phyloP scores from a whole-genome alignment of 2,329 filamentous ascomycete species.

The Colletotrichum melonis region DNA sequence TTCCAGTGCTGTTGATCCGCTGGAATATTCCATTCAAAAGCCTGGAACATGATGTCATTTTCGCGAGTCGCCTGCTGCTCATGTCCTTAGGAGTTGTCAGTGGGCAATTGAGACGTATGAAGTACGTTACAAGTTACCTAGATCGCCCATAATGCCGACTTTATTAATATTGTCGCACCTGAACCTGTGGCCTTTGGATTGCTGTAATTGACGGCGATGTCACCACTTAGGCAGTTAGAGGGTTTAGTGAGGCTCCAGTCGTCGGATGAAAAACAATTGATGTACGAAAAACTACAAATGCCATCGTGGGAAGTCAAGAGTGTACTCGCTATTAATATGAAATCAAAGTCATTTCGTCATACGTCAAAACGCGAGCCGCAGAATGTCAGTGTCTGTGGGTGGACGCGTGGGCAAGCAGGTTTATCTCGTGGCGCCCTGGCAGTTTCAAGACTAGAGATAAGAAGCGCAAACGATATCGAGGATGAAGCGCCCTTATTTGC shows the following conservation, averaged over 20 bases:
- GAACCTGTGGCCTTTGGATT: too few relatives aligned
- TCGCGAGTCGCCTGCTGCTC: conserved; percentile 43
- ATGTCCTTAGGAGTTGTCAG: neutral
- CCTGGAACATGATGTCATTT: conserved; percentile 72
- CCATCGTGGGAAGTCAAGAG: neutral
- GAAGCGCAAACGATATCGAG: neutral
- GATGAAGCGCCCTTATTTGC: neutral
- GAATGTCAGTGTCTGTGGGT: neutral
- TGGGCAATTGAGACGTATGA: neutral
- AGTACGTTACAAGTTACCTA: neutral
- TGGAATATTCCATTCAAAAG: conserved; percentile 79
- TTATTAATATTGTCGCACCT: too few relatives aligned
- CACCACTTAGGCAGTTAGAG: too few relatives aligned
- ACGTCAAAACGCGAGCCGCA: neutral
- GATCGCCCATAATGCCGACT: neutral
- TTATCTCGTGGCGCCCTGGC: neutral
- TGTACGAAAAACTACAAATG: neutral
- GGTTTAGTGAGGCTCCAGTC: neutral
- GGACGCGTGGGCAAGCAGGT: neutral
- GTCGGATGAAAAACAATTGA: neutral
- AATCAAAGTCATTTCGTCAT: neutral
- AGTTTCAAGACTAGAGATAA: neutral
- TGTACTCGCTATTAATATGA: neutral
- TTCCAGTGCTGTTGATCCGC: conserved; percentile 72
- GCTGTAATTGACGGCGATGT: too few relatives aligned